Percentiles rank a stretch among this genome's conserved stretches.
phyloP scores from a whole-genome alignment of 495 filamentous ascomycete genomes.

The Penicillium waksmanii region DNA sequence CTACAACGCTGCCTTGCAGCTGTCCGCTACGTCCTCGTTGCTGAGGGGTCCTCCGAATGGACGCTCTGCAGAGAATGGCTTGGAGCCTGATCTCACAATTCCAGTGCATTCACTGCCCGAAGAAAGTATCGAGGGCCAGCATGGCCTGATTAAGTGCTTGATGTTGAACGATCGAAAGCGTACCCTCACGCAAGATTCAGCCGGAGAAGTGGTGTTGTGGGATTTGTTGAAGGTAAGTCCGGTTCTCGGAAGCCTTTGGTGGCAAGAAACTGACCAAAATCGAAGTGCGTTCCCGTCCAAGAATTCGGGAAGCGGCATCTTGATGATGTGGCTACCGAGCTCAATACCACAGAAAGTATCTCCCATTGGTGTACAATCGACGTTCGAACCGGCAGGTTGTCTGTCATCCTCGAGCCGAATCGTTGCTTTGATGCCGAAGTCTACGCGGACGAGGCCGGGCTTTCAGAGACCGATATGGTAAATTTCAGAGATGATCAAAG shows the following conservation, averaged over 20 bases:
- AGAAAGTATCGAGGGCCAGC: slow-evolving; percentile 91
- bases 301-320: slow-evolving; percentile 91
- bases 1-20: slow-evolving; percentile 69
- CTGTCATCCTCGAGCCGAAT: slow-evolving; percentile 89
- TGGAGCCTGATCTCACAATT: slow-evolving; percentile 63
- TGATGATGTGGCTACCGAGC: slow-evolving; percentile 84
- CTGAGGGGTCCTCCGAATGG: slow-evolving; percentile 55
- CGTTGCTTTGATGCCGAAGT: slow-evolving; percentile 98
- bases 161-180: slow-evolving; percentile 89
- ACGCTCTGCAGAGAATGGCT: slow-evolving; percentile 58
- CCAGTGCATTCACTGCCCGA: slow-evolving; percentile 77
- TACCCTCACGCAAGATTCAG: slow-evolving; percentile 89
- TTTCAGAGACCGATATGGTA: slow-evolving; percentile 62
- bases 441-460: slow-evolving; percentile 84
- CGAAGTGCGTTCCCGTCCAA: slow-evolving; percentile 78
- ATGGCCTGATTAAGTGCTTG: slow-evolving; percentile 91
- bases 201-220: slow-evolving; percentile 96
- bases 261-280: slow-evolving; percentile 9
- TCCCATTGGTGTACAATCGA: slow-evolving; percentile 96
- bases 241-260: neutral
- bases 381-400: slow-evolving; percentile 85
- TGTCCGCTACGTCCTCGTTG: slow-evolving; percentile 83
- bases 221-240: slow-evolving; percentile 76
- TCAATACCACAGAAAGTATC: slow-evolving; percentile 87
- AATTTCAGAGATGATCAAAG: slow-evolving; percentile 93